Evolutionary conservation across 768 basidiomycete species (phyloP), one percentile per base, ranked within the genome.

Genomic region (Gelatoporia subvermispora): DNA sequence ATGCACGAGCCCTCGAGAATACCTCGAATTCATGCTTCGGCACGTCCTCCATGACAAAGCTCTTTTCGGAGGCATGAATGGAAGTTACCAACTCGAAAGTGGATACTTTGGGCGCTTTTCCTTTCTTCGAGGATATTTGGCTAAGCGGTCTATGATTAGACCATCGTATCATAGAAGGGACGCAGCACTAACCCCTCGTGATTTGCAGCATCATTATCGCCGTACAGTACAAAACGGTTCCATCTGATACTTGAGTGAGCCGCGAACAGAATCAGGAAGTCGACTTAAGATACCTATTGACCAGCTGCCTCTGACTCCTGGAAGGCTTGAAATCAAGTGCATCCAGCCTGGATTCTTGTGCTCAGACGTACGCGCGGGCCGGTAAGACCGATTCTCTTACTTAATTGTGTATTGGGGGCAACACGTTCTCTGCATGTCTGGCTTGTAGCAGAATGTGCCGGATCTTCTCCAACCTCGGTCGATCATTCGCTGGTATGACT

Each of bases 361-460:
- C 21, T 51, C 25, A 46, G 47, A 17, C n/a, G 16, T n/a, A 24
- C 1, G 10, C 22, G 11, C 20, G 9, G 39, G 25, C 8, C 34
- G 35, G 5, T 36, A 31, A 4, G 16, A 8, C 20, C 13, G 18
- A 35, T 4, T 22, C 2, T 42, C 72, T 47, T 57, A 88, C 92
- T 81, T 89, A 64, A 97, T 97, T 3, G 95, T 92, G 62, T 96
- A 95, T 56, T 93, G 88, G 1, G 94, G 91, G 63, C 95, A 98
- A 62, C 95, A 97, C 9, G 92, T 85, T 4, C 67, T 63, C 53
- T 72, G 76, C 65, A 94, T 71, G 64, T 94, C 83, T 3, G 93
- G 93, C 53, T 89, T 91, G 66, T 97, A 97, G 59, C 90, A 83
- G 67, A 84, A 93, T 23, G 70, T 72, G 68, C 88, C 88, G 47